Conservation (phyloP, 2,329 filamentous ascomycete species). For the Scytalidium lignicola region DNA sequence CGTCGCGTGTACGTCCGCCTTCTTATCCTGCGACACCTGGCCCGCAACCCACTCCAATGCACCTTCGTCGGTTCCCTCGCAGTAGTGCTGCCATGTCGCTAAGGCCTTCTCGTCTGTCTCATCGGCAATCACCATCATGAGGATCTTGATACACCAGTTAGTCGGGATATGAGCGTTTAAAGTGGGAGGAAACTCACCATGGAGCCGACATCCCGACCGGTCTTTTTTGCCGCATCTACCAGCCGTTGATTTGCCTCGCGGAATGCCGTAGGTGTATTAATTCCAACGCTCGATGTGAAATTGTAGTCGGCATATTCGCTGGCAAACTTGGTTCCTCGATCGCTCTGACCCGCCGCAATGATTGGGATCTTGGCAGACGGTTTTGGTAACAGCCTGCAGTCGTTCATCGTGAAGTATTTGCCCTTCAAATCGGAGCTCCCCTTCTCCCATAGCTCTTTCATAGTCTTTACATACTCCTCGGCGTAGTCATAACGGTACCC, state of each 20-base stretch:
- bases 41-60: slow-evolving; percentile 29
- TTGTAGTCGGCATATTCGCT: slow-evolving; percentile 28
- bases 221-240: slow-evolving; percentile 24
- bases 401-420: slow-evolving; percentile 29
- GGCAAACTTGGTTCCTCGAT: slow-evolving; percentile 29
- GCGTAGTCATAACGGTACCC: slow-evolving; percentile 31
- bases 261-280: slow-evolving; percentile 27
- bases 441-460: slow-evolving; percentile 29
- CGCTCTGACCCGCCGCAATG: slow-evolving; percentile 29
- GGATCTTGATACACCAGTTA: not conserved
- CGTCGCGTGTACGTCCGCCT: slow-evolving; percentile 26
- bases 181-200: slow-evolving; percentile 17
- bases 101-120: slow-evolving; percentile 26
- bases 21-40: slow-evolving; percentile 26
- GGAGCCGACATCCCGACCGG: slow-evolving; percentile 27
- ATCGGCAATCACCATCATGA: slow-evolving; percentile 30
- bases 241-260: slow-evolving; percentile 21
- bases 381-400: slow-evolving; percentile 27
- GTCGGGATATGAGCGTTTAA: no score
- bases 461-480: slow-evolving; percentile 28
- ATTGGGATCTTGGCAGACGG: slow-evolving; percentile 22
- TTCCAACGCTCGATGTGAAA: slow-evolving; percentile 26
- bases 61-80: slow-evolving; percentile 26
- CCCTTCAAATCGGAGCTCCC: slow-evolving; percentile 29
- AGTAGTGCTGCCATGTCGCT: slow-evolving; percentile 29